Evolutionary conservation across 352 stramenopile genomes (phyloP).

Genomic region (Blastocystis sp.): DNA sequence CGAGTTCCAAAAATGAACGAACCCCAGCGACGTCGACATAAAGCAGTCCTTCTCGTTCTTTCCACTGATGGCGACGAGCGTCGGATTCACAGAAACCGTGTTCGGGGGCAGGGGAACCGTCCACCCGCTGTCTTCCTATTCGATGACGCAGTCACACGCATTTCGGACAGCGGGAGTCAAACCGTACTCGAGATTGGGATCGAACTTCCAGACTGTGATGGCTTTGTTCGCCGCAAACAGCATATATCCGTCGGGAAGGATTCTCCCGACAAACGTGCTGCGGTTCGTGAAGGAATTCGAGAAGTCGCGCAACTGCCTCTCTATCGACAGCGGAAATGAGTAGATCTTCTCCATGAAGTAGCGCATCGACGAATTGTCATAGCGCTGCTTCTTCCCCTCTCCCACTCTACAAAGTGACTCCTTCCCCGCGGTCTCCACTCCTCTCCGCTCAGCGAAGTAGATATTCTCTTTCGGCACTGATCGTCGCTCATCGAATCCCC

Average conservation of each 20-base stretch:
- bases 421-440: neutral
- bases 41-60: neutral
- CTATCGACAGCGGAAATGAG: neutral
- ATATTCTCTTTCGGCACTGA: neutral
- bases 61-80: neutral
- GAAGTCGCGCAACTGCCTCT: neutral
- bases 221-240: neutral
- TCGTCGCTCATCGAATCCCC: neutral
- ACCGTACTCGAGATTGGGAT: neutral
- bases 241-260: neutral
- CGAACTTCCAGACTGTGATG: neutral
- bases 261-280: neutral
- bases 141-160: neutral
- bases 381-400: neutral
- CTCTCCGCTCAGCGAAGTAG: neutral
- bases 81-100: neutral
- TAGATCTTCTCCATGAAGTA: neutral
- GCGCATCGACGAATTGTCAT: neutral
- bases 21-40: neutral
- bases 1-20: conserved; percentile 6
- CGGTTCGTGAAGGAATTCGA: neutral
- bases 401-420: neutral
- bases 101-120: neutral
- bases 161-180: neutral
- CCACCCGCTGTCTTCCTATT: neutral